phyloP scores from a whole-genome alignment of 2,329 filamentous ascomycete species.

The Venturia nashicola region DNA sequence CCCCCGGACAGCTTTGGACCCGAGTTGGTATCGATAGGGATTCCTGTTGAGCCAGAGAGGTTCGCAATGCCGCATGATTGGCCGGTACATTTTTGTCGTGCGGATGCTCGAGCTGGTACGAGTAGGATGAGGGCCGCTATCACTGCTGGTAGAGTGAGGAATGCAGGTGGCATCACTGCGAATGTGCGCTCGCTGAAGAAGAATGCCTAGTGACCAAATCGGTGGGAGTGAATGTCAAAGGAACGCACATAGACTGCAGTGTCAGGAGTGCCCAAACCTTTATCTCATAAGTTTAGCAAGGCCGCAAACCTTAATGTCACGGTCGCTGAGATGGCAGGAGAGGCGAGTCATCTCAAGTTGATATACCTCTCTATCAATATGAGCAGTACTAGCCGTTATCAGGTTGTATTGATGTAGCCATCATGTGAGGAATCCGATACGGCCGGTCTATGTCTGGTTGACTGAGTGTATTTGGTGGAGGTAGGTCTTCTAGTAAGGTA shows the following conservation, averaged over 20 bases:
- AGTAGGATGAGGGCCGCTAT: neutral
- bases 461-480: neutral
- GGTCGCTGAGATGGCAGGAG: neutral
- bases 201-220: too few species aligned
- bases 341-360: neutral
- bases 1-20: neutral
- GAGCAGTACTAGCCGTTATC: neutral
- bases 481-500: neutral
- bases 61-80: neutral
- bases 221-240: too few species aligned
- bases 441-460: neutral
- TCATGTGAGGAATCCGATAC: neutral
- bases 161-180: neutral
- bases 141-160: neutral
- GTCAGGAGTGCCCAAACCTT: too few species aligned
- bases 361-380: neutral
- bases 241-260: too few species aligned
- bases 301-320: too few species aligned
- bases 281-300: too few species aligned
- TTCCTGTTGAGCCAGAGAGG: neutral
- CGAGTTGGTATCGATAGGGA: neutral
- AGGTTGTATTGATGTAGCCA: neutral
- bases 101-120: neutral
- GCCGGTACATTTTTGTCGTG: neutral
- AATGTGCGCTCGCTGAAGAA: neutral